Evolutionary conservation across 2,329 filamentous ascomycete species (phyloP), one percentile per base, ranked within the genome.

Genomic region (Ceratocystis smalleyi): DNA sequence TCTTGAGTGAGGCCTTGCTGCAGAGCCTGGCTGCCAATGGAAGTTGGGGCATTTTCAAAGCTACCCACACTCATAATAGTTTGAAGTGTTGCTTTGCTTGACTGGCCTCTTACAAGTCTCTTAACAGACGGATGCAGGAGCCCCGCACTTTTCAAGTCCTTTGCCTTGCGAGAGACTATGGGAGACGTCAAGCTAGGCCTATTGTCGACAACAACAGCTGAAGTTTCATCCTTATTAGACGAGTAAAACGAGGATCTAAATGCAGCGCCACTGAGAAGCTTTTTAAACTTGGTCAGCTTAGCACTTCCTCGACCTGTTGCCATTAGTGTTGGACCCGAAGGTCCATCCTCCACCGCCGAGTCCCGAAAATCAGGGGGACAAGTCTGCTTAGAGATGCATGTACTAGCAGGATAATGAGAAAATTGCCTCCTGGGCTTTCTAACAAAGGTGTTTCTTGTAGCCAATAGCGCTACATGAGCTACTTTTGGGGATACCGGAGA

Each of bases 31-130:
- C 64, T 60, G 40, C 66, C 65, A 27, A 51, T 68, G 40, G 64
- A 59, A 30, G 55, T 63, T 40, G 62, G 62, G 17, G 69, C 67
- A 35, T 64, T 66, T 27, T 79, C 77, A 19, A 76, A 70, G 60
- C 77, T 80, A 5, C 76, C 77, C 7, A 80, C 77, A 66, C 79
- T 80, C 62, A 80, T 69, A 19, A 81, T 79, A 0, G 78, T 80
- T 62, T 77, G 77, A 30, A 80, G 69, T 0, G 77, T 79, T 30
- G 79, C 78, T 67, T 75, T 75, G 68, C 76, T 79, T n/a, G 73
- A 68, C 40, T 77, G 74, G 0, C 72, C 70, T 55, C 73, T 75
- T 57, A 78, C 69, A 10, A 75, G 68, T 49, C 73, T 73, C 67
- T 74, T 59, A 0, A 66, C 62, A 24, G 62, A 64, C 3, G 65